phyloP scores from a whole-genome alignment of 2,329 filamentous ascomycete species.

The Pseudogymnoascus sp. region DNA sequence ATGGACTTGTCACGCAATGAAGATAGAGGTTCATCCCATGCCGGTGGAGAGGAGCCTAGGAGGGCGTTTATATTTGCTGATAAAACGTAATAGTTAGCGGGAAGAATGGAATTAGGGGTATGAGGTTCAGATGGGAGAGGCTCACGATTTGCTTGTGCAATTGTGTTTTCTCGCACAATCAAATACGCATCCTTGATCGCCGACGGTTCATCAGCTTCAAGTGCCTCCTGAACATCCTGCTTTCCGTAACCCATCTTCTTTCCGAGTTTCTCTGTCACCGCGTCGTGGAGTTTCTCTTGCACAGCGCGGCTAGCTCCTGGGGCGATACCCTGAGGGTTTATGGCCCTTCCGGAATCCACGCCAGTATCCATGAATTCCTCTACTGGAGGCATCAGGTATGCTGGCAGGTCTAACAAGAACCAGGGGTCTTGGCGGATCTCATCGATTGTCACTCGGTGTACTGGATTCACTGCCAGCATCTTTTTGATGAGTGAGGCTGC shows the following conservation, averaged over 20 bases:
- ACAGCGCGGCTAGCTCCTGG: constrained; percentile 71
- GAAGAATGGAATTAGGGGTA: constrained; percentile 1
- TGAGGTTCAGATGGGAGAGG: constrained; percentile 25
- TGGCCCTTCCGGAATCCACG: constrained; percentile 87
- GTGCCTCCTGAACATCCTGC: constrained; percentile 88
- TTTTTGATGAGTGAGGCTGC: constrained; percentile 77
- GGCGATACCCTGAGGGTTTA: constrained; percentile 74
- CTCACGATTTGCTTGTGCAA: constrained; percentile 81
- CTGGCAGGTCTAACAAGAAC: constrained; percentile 82
- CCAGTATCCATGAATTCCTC: constrained; percentile 92
- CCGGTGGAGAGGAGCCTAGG: constrained; percentile 50
- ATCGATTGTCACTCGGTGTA: constrained; percentile 86
- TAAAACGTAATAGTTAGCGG: not conserved
- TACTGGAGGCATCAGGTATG: constrained; percentile 78
- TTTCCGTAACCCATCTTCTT: constrained; percentile 98
- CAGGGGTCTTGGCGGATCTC: constrained; percentile 91
- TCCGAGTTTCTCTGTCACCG: constrained; percentile 90
- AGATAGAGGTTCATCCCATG: constrained; percentile 35
- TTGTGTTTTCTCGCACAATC: constrained; percentile 96
- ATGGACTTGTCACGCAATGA: constrained; percentile 7
- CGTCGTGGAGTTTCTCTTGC: constrained; percentile 83
- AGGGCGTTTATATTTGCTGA: constrained; percentile 42
- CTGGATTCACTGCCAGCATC: constrained; percentile 93
- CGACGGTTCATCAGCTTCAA: constrained; percentile 87
- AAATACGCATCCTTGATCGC: constrained; percentile 99